A percentile compares a stretch with the other conserved stretches of the same genome.
phyloP scores from a whole-genome alignment of 169 alveolate genomes.

The Plasmodium sp. region DNA sequence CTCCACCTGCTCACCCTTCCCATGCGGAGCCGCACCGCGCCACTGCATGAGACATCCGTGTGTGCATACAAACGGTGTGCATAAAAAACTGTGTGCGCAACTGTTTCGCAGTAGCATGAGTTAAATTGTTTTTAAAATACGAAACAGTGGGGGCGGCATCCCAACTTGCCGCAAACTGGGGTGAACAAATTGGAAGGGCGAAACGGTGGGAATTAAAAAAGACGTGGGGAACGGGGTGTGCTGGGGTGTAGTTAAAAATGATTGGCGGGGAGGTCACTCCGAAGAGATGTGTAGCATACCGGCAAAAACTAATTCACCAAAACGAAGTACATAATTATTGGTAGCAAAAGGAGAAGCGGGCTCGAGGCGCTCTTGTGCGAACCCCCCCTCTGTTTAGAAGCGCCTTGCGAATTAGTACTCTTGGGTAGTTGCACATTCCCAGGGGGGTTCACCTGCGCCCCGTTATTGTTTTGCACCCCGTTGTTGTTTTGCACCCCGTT shows the following conservation, averaged over 20 bases:
- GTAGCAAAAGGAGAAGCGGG: neutral
- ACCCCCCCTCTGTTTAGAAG: neutral
- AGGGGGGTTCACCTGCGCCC: neutral
- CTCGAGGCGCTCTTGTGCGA: neutral
- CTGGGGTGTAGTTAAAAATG: neutral
- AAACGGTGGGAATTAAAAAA: neutral
- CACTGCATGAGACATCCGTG: neutral
- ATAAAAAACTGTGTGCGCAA: neutral
- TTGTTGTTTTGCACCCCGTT: neutral
- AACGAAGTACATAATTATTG: neutral
- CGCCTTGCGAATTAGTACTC: neutral
- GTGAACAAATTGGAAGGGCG: neutral
- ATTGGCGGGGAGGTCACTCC: neutral
- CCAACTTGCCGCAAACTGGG: too few species aligned
- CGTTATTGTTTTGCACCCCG: neutral
- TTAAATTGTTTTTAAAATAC: neutral
- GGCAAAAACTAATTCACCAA: neutral
- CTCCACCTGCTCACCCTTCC: neutral
- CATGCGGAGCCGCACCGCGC: neutral
- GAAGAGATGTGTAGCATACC: neutral
- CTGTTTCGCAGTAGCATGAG: neutral
- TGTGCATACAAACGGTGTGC: neutral
- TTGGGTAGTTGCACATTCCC: neutral
- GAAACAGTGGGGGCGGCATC: neutral
- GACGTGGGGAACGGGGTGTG: neutral